phyloP scores from a whole-genome alignment of 2,329 filamentous ascomycete genomes.

The Nigrospora sphaerica region DNA sequence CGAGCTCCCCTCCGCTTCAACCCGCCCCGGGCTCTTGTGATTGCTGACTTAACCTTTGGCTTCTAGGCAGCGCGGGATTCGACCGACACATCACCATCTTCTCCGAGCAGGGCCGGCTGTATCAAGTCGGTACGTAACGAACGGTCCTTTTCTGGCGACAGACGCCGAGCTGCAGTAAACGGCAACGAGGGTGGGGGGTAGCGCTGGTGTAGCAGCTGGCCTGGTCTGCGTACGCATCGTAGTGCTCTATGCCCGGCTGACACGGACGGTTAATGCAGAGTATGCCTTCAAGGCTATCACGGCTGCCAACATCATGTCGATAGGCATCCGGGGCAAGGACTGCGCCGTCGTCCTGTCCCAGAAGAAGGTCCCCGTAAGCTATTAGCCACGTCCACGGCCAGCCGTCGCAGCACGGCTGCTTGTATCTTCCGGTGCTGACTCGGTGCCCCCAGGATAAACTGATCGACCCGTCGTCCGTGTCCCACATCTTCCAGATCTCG shows the following conservation, averaged over 20 bases:
- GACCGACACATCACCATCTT: conserved; percentile 99
- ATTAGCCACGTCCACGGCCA: conserved; percentile 11
- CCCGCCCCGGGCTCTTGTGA: conserved; percentile 8
- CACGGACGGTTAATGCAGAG: conserved; percentile 48
- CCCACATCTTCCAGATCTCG: conserved; percentile 95
- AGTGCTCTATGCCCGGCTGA: too few species aligned
- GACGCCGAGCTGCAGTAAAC: too few species aligned
- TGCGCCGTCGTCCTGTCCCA: conserved; percentile 96
- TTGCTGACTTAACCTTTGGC: conserved; percentile 17
- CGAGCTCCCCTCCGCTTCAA: conserved; percentile 7
- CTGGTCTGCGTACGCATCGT: too few species aligned
- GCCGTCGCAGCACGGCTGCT: too few species aligned
- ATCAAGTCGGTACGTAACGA: conserved; percentile 86
- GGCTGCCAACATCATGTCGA: conserved; percentile 96
- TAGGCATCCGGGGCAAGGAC: conserved; percentile 92
- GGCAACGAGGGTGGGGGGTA: too few species aligned
- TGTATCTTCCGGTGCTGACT: too few species aligned
- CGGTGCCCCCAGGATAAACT: conserved; percentile 73
- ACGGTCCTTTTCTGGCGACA: neutral
- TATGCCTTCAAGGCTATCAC: conserved; percentile 99
- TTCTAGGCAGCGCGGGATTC: conserved; percentile 75
- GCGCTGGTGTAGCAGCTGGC: too few species aligned
- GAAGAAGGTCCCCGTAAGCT: conserved; percentile 94
- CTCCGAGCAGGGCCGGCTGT: conserved; percentile 94
- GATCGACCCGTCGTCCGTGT: conserved; percentile 94